A percentile compares a stretch with the other conserved stretches of the same genome.
These are phyloP conservation scores for Colletotrichum liriopes DNA, from an alignment of 2,329 filamentous ascomycete species.

Conservation along the genomic window DNA sequence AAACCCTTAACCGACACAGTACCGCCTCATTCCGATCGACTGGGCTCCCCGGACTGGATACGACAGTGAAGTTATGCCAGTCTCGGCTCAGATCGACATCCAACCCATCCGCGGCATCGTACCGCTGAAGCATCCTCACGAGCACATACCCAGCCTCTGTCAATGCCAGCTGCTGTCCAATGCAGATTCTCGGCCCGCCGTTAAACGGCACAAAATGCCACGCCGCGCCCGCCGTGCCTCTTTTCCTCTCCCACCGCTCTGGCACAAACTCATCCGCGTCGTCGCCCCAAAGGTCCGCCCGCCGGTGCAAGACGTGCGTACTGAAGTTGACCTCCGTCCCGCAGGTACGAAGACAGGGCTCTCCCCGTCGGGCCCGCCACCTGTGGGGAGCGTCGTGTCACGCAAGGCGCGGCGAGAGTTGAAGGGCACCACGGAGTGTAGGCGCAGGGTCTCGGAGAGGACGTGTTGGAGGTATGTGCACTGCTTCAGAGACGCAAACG, in stretches of 20 bases:
- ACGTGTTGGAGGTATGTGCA: slow-evolving; percentile 47
- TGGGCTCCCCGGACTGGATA: slow-evolving; percentile 31
- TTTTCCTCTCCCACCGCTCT: slow-evolving; percentile 55
- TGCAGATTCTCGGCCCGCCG: slow-evolving; percentile 54
- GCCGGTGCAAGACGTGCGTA: slow-evolving; percentile 51
- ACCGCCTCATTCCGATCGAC: slow-evolving; percentile 33
- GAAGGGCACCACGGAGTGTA: slow-evolving; percentile 54
- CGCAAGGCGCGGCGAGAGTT: slow-evolving; percentile 51
- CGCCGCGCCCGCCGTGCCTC: slow-evolving; percentile 41
- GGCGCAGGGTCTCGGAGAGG: slow-evolving; percentile 50
- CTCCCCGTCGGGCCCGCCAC: slow-evolving; percentile 54
- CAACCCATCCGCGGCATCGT: slow-evolving; percentile 39
- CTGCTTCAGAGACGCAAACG: slow-evolving; percentile 44
- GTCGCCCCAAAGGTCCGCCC: slow-evolving; percentile 54
- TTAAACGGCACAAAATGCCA: slow-evolving; percentile 57
- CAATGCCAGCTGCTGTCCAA: slow-evolving; percentile 54
- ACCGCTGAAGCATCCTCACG: slow-evolving; percentile 47
- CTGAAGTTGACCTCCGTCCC: slow-evolving; percentile 49
- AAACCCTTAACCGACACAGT: slow-evolving; percentile 24
- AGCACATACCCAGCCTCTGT: slow-evolving; percentile 47
- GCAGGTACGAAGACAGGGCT: slow-evolving; percentile 50
- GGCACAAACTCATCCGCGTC: slow-evolving; percentile 56
- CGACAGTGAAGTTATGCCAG: slow-evolving; percentile 34
- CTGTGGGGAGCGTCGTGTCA: slow-evolving; percentile 53
- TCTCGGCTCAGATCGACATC: slow-evolving; percentile 23